Conservation (phyloP, 108 stramenopile genomes). For the Parietichytrium sp. region DNA sequence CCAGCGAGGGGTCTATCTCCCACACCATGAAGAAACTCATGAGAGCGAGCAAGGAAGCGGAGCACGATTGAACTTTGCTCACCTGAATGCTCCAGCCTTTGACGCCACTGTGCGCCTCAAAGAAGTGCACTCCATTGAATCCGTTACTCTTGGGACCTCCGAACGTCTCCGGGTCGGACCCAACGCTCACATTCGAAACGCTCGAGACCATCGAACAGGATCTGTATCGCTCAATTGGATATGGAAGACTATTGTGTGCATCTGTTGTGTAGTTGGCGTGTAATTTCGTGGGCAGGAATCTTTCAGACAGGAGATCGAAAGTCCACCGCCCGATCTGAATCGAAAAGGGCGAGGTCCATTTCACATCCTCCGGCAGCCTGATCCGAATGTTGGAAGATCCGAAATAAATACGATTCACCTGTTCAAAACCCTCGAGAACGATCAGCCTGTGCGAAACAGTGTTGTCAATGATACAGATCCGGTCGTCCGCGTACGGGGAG, state of each 20-base stretch:
- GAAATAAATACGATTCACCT: neutral
- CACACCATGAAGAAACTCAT: slow-evolving; percentile 29
- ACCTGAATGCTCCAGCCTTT: slow-evolving; percentile 22
- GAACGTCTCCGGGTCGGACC: too few relatives aligned
- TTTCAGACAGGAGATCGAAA: slow-evolving; percentile 5
- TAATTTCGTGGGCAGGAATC: slow-evolving; percentile 6
- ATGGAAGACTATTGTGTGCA: neutral
- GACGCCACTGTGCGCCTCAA: neutral
- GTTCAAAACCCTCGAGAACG: neutral
- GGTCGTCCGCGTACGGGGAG: neutral
- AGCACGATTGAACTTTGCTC: neutral
- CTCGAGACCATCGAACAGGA: neutral
- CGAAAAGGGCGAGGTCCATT: slow-evolving; percentile 6
- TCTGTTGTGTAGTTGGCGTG: neutral
- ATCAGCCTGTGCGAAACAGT: neutral
- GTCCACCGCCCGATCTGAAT: slow-evolving; percentile 11
- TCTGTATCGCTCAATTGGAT: neutral
- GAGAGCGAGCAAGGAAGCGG: neutral
- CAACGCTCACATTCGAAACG: neutral
- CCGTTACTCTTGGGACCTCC: neutral
- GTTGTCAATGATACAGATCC: slow-evolving; percentile 7
- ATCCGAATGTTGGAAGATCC: neutral
- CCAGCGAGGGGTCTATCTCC: neutral
- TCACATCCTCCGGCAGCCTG: neutral
- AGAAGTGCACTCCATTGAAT: neutral